These are phyloP conservation scores for Smithsoniella earleae DNA, from an alignment of 163 green algal genomes.

Conservation along the genomic window DNA sequence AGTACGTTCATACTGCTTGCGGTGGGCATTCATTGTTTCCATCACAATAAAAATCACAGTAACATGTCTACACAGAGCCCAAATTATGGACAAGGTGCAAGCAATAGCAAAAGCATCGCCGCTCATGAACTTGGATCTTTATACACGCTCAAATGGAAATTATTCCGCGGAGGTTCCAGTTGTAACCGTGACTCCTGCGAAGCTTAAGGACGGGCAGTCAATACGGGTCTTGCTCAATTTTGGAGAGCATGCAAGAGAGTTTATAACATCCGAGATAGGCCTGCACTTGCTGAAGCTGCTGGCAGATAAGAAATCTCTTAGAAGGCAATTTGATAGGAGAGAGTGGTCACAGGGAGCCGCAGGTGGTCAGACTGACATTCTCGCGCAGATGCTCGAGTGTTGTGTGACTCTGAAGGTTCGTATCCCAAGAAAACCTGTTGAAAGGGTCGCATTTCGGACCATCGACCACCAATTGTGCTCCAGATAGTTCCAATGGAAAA, in stretches of 20 bases:
- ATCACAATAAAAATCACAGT: too few relatives aligned
- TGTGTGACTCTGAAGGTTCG: neutral
- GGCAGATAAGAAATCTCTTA: slow-evolving; percentile 30
- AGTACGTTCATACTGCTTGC: too few relatives aligned
- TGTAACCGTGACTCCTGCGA: neutral
- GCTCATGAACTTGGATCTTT: slow-evolving; percentile 31
- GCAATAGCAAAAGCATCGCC: neutral
- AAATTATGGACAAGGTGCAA: too few relatives aligned
- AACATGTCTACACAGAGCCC: too few relatives aligned
- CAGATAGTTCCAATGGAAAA: slow-evolving; percentile 95
- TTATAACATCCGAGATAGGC: slow-evolving; percentile 76
- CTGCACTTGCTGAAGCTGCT: slow-evolving; percentile 70
- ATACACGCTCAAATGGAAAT: too few relatives aligned
- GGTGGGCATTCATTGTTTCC: too few relatives aligned
- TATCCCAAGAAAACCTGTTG: neutral
- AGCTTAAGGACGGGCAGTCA: neutral
- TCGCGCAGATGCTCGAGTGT: neutral
- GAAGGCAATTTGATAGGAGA: neutral
- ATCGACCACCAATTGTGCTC: slow-evolving; percentile 30
- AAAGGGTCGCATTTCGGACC: neutral
- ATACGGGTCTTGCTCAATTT: slow-evolving; percentile 61
- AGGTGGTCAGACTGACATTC: neutral
- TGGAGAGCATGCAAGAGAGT: slow-evolving; percentile 89
- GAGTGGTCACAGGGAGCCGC: neutral
- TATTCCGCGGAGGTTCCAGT: neutral